These are phyloP conservation scores for Saccharomycopsis sp. DNA, from an alignment of 805 yeast genomes.

Conservation along the genomic window DNA sequence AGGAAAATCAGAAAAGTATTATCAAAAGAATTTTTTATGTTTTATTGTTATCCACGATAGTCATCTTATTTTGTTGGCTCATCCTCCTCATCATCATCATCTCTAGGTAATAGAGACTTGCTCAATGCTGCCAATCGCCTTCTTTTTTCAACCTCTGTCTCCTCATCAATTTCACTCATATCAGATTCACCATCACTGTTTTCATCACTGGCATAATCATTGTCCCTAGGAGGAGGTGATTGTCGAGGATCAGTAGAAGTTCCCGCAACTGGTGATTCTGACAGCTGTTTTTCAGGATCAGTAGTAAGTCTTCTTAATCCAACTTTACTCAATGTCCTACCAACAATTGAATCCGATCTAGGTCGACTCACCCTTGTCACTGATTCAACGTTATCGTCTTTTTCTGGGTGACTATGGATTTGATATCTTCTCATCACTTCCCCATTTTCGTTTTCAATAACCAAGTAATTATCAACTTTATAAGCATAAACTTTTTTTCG, in stretches of 20 bases:
- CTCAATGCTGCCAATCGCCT: conserved; percentile 21
- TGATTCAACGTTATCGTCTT: background rate
- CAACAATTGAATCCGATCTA: conserved; percentile 11
- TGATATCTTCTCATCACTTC: conserved; percentile 80
- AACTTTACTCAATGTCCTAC: conserved; percentile 18
- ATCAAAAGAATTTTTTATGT: background rate
- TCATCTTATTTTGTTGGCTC: background rate
- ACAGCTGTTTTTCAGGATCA: background rate
- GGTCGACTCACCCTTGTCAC: conserved; percentile 2
- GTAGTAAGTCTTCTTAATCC: conserved; percentile 17
- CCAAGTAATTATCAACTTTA: conserved; percentile 66
- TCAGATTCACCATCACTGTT: conserved; percentile 2
- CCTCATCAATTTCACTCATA: conserved; percentile 12
- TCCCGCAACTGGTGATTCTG: background rate
- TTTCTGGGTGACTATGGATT: conserved; percentile 48
- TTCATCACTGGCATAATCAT: conserved; percentile 7
- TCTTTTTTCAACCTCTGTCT: conserved; percentile 19
- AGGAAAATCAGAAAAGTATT: background rate
- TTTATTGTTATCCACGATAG: background rate
- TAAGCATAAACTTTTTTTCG: conserved; percentile 51
- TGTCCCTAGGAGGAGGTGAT: background rate
- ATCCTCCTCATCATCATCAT: conserved; percentile 19
- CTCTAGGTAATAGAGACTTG: conserved; percentile 10
- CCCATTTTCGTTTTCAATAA: conserved; percentile 88
- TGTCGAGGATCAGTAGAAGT: background rate